Base-by-base conservation (phyloP, 2,329 filamentous ascomycete genomes). In the Myriosclerotinia duriaeana region DNA sequence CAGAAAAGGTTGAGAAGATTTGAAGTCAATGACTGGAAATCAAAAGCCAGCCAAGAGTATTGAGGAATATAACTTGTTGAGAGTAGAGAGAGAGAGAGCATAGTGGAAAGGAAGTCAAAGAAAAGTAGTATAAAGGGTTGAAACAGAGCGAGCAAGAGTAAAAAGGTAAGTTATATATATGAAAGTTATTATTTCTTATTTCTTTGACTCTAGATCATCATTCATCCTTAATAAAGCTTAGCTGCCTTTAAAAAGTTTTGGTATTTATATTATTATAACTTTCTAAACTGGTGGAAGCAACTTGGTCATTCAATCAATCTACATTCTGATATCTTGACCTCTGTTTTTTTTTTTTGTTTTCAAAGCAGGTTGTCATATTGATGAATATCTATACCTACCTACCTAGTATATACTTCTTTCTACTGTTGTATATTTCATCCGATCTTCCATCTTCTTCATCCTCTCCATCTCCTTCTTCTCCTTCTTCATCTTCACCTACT, bases 41-140 rank as follows among this genome's bases (percentile, higher is more conserved):
- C 15, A 38, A 42, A 60, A 50, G 44, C 12, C 34, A 40, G 58
- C 58, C 44, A 40, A 52, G 58, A 61, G 34, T n/a, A 60, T 60
- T 48, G 56, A 48, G n/a, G 20, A 38, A 50, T 30, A 50, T 17
- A 36, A 48, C 14, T 44, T 60, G 42, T 60, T 60, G 30, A 48
- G 20, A 46, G 20, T 6, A n/a, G 3, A n/a, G 17, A 46, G 17
- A n/a, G 4, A 22, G 20, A 48, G 44, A 20, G 20, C 20, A 9
- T n/a, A n/a, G 11, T 9, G 20, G 44, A 48, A n/a, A 11, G 20
- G 17, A 20, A 46, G 44, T 9, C 4, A 48, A n/a, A 20, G 7
- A 20, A 11, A n/a, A 46, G 17, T n/a, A 46, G 30, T 48, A 48
- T 11, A n/a, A n/a, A 48, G 17, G 44, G 20, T 48, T 44, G 0